Percentiles rank a stretch among this genome's conserved stretches.
These are phyloP conservation scores for Pseudogymnoascus sp. DNA, from an alignment of 2,329 filamentous ascomycete species.

Conservation along the genomic window DNA sequence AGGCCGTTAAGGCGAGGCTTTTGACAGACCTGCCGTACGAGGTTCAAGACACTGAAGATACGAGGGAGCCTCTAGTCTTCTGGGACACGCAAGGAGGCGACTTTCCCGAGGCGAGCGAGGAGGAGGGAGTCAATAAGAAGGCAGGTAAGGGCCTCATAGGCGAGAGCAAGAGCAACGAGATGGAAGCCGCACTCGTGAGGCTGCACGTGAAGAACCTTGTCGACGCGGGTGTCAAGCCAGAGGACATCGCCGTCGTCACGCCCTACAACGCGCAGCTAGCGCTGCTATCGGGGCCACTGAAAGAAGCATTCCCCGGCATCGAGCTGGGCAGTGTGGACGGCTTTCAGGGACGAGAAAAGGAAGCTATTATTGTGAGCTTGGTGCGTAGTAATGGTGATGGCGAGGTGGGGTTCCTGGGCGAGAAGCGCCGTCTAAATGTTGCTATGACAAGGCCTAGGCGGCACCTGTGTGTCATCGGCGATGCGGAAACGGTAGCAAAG, in stretches of 20 bases:
- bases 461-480: conserved; percentile 83
- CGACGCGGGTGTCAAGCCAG: conserved; percentile 67
- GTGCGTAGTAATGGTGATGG: conserved; percentile 81
- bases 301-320: conserved; percentile 72
- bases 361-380: conserved; percentile 87
- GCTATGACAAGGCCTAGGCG: conserved; percentile 94
- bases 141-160: conserved; percentile 43
- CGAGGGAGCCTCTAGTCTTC: conserved; percentile 78
- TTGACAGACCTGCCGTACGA: conserved; percentile 71
- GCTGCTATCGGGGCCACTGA: conserved; percentile 65
- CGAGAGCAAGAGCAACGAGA: conserved; percentile 85
- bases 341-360: conserved; percentile 95
- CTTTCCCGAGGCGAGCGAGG: conserved; percentile 75
- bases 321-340: conserved; percentile 96
- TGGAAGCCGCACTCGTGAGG: conserved; percentile 74
- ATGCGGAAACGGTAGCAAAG: conserved; percentile 86
- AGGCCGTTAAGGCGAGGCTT: conserved; percentile 65
- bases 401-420: conserved; percentile 87
- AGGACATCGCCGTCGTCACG: conserved; percentile 88
- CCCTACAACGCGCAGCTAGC: conserved; percentile 90
- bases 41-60: conserved; percentile 76
- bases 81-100: conserved; percentile 95
- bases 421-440: conserved; percentile 88
- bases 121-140: conserved; percentile 48
- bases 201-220: conserved; percentile 70